Percentiles rank a stretch among this genome's conserved stretches.
phyloP scores from a whole-genome alignment of 768 basidiomycete genomes.

The Solioccasus polychromus region DNA sequence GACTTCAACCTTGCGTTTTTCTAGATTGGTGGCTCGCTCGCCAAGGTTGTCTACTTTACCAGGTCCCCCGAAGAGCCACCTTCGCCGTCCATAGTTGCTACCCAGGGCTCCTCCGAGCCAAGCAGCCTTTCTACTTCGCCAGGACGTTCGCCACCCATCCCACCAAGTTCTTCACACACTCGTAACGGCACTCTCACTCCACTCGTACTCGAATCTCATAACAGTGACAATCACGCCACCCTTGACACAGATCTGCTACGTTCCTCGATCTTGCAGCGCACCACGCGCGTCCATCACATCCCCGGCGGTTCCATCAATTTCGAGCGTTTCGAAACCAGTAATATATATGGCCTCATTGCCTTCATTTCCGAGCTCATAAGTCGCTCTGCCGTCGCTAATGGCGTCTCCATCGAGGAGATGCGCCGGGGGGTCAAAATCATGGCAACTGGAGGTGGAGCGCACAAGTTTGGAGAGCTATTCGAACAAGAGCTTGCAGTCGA shows the following conservation, averaged over 20 bases:
- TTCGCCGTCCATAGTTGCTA: slow-evolving; percentile 67
- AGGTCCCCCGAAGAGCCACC: slow-evolving; percentile 85
- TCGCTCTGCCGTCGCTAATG: slow-evolving; percentile 80
- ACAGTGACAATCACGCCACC: slow-evolving; percentile 20
- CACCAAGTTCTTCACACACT: slow-evolving; percentile 31
- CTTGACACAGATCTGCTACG: slow-evolving; percentile 48
- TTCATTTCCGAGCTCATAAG: slow-evolving; percentile 88
- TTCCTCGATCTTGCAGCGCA: slow-evolving; percentile 65
- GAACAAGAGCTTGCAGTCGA: slow-evolving; percentile 73
- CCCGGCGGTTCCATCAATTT: slow-evolving; percentile 98
- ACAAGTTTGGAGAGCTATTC: slow-evolving; percentile 88
- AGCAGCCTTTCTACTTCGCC: slow-evolving; percentile 42
- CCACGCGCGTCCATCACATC: slow-evolving; percentile 62
- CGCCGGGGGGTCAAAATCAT: slow-evolving; percentile 90
- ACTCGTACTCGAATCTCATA: slow-evolving; percentile 59
- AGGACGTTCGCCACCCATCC: slow-evolving; percentile 23
- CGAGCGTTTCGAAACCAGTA: slow-evolving; percentile 91
- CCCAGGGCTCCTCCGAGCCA: slow-evolving; percentile 48
- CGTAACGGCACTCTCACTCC: slow-evolving; percentile 81
- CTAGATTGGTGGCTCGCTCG: slow-evolving; percentile 94
- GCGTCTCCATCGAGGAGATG: slow-evolving; percentile 89
- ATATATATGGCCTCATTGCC: slow-evolving; percentile 77
- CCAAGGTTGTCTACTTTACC: slow-evolving; percentile 98
- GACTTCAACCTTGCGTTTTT: neutral
- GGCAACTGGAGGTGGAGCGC: slow-evolving; percentile 97